These are phyloP conservation scores for Talaromyces nanjingensis DNA, from an alignment of 495 filamentous ascomycete species.

Conservation along the genomic window DNA sequence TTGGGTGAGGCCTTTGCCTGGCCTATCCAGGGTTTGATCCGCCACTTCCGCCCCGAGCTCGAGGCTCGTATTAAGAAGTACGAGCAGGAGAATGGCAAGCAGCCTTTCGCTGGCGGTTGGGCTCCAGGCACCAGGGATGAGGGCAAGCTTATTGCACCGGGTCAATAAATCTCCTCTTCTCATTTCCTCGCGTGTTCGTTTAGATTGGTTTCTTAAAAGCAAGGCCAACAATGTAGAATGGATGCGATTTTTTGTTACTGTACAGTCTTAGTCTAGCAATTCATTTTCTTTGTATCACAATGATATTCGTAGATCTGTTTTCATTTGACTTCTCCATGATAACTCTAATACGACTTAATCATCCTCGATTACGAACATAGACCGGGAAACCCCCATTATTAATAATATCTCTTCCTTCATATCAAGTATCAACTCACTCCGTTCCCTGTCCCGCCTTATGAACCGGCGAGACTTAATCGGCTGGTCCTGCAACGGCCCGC, in stretches of 20 bases:
- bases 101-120: conserved; percentile 84
- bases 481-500: not conserved
- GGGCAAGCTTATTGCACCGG: conserved; percentile 81
- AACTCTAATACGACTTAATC: too few species aligned
- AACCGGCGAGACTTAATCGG: too few species aligned
- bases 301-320: too few species aligned
- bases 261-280: conserved; percentile 26
- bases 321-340: too few species aligned
- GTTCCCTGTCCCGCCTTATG: too few species aligned
- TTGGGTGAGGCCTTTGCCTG: conserved; percentile 97
- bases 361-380: too few species aligned
- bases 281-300: conserved; percentile 3
- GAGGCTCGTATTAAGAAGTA: conserved; percentile 80
- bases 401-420: too few species aligned
- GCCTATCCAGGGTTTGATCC: conserved; percentile 95
- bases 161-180: conserved; percentile 37
- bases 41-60: conserved; percentile 93
- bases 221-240: conserved; percentile 30
- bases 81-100: conserved; percentile 55
- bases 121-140: conserved; percentile 63
- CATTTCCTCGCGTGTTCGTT: not conserved
- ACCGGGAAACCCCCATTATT: too few species aligned
- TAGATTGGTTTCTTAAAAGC: conserved; percentile 10
- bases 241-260: conserved; percentile 29
- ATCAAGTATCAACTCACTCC: too few species aligned